A percentile compares a stretch with the other conserved stretches of the same genome.
These are phyloP conservation scores for Royoungia palumana DNA, from an alignment of 768 basidiomycete species.

Conservation along the genomic window DNA sequence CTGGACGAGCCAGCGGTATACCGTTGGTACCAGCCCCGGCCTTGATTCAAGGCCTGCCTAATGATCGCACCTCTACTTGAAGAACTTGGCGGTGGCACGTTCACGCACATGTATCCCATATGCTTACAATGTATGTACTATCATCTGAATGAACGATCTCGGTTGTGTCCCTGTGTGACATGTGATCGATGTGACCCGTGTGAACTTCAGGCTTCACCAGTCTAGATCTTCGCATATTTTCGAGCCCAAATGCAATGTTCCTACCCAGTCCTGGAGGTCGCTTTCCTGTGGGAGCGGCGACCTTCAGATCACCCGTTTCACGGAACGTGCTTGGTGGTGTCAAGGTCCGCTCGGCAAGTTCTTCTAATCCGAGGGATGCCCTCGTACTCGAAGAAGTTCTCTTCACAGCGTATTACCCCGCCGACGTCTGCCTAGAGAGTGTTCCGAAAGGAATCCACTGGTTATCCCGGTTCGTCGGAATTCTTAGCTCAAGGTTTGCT, in stretches of 20 bases:
- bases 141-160: too few species aligned
- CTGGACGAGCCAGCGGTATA: not conserved
- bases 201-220: too few species aligned
- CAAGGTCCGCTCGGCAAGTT: constrained; percentile 32
- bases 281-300: constrained; percentile 58
- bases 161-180: too few species aligned
- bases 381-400: constrained; percentile 58
- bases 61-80: not conserved
- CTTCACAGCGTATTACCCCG: constrained; percentile 66
- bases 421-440: constrained; percentile 32
- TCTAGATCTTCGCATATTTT: too few species aligned
- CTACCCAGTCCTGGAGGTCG: constrained; percentile 43
- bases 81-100: not conserved
- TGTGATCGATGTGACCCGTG: too few species aligned
- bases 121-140: not conserved
- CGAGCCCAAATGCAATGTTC: constrained; percentile 30
- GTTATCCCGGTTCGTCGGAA: constrained; percentile 48
- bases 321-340: constrained; percentile 40
- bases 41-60: too few species aligned
- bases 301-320: constrained; percentile 48
- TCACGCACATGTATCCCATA: not conserved
- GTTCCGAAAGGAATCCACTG: constrained; percentile 47
- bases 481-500: not conserved
- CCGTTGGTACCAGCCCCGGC: too few species aligned
- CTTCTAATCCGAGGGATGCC: constrained; percentile 35